phyloP scores from a whole-genome alignment of 1,284 basidiomycete species.

The Malassezia vespertilionis region DNA sequence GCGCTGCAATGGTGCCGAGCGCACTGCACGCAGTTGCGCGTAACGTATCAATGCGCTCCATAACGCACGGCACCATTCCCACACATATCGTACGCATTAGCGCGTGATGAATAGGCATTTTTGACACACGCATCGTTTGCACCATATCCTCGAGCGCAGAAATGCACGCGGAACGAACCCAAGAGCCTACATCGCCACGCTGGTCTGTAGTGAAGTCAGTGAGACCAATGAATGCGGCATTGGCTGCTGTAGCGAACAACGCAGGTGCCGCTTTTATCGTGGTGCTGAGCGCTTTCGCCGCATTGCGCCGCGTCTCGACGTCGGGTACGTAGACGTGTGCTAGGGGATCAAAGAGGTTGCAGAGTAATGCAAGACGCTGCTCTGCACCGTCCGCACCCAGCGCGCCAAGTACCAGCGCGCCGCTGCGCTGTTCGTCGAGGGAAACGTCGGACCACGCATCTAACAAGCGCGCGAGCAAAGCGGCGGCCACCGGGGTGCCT shows the following conservation, averaged over 20 bases:
- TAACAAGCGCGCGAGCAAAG: conserved; percentile 46
- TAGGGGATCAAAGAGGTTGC: conserved; percentile 50
- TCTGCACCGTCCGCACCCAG: not conserved
- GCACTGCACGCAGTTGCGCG: conserved; percentile 62
- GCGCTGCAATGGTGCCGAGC: not conserved
- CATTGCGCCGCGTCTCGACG: conserved; percentile 62
- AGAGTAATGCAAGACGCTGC: conserved; percentile 49
- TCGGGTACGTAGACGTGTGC: conserved; percentile 22
- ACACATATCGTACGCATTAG: not conserved
- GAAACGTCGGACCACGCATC: conserved; percentile 51
- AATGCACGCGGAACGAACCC: conserved; percentile 71
- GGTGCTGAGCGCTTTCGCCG: conserved; percentile 56
- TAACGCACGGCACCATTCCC: conserved; percentile 49
- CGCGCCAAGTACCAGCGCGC: conserved; percentile 57
- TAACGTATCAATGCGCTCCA: conserved; percentile 82
- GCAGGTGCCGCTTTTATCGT: not conserved
- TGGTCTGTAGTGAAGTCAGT: conserved; percentile 85
- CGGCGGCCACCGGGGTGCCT: conserved; percentile 53
- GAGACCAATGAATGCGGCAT: conserved; percentile 56
- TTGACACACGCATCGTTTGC: too few relatives aligned
- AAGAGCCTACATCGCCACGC: conserved; percentile 92
- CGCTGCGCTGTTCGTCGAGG: conserved; percentile 61
- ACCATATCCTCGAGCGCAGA: too few relatives aligned
- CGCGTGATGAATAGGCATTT: conserved; percentile 51
- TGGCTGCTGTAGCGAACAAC: not conserved